A percentile compares a stretch with the other conserved stretches of the same genome.
These are phyloP conservation scores for Wickerhamiella nectarea DNA, from an alignment of 805 yeast genomes.

Conservation along the genomic window DNA sequence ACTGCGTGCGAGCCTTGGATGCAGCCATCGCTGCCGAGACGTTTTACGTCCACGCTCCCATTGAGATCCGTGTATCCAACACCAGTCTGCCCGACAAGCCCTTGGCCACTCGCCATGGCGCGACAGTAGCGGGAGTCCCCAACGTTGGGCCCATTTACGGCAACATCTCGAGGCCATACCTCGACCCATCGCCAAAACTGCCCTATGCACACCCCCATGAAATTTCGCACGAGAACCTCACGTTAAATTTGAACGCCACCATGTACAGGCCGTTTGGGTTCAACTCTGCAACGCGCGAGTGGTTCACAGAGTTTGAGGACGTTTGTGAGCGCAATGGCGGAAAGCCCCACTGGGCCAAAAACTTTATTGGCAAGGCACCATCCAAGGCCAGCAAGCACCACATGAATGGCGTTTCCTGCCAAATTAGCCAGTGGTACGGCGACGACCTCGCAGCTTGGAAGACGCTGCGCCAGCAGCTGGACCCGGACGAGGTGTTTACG, in stretches of 20 bases:
- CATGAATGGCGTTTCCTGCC: slow-evolving; percentile 66
- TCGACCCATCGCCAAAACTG: slow-evolving; percentile 67
- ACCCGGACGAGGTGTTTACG: slow-evolving; percentile 71
- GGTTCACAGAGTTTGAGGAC: slow-evolving; percentile 77
- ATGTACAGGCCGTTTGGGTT: slow-evolving; percentile 87
- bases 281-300: slow-evolving; percentile 51
- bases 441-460: slow-evolving; percentile 50
- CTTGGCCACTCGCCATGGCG: not conserved
- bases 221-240: slow-evolving; percentile 60
- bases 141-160: slow-evolving; percentile 65
- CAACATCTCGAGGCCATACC: slow-evolving; percentile 62
- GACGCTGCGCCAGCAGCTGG: slow-evolving; percentile 48
- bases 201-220: slow-evolving; percentile 36
- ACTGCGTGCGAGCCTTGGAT: slow-evolving; percentile 36
- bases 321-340: slow-evolving; percentile 70
- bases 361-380: slow-evolving; percentile 53
- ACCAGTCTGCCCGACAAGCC: slow-evolving; percentile 30
- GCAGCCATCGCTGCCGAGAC: slow-evolving; percentile 35
- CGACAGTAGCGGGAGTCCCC: slow-evolving; percentile 9
- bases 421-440: slow-evolving; percentile 69
- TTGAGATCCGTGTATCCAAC: slow-evolving; percentile 88
- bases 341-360: slow-evolving; percentile 98
- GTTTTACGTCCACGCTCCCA: slow-evolving; percentile 85
- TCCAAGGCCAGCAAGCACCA: slow-evolving; percentile 37
- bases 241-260: slow-evolving; percentile 82